phyloP scores from a whole-genome alignment of 768 basidiomycete genomes.

The Lactifluus pinguis region DNA sequence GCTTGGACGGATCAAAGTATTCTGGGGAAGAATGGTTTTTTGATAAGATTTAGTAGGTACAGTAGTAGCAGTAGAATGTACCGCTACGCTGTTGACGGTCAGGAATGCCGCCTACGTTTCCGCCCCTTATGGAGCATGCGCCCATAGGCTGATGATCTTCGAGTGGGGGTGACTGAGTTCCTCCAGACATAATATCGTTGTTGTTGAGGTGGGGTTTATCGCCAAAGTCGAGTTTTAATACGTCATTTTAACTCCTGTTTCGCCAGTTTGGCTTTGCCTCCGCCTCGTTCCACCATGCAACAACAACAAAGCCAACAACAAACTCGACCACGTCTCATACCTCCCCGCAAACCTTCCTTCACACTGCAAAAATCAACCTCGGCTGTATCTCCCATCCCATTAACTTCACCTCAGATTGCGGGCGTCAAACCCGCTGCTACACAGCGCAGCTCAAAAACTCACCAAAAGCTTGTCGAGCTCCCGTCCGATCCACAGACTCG shows the following conservation, averaged over 20 bases:
- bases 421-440: conserved; percentile 22
- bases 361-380: not conserved
- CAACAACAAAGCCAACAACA: conserved; percentile 4
- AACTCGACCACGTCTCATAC: not conserved
- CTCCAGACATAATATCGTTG: conserved; percentile 1
- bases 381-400: not conserved
- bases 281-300: not conserved
- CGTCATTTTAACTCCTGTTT: conserved; percentile 8
- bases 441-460: conserved; percentile 82
- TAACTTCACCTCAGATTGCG: not conserved
- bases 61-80: not conserved
- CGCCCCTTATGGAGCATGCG: conserved; percentile 15
- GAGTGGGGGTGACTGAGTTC: conserved; percentile 17
- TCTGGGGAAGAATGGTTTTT: not conserved
- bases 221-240: not conserved
- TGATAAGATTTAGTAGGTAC: not conserved
- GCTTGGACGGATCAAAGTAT: conserved; percentile 11
- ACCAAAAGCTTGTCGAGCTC: conserved; percentile 82
- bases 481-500: conserved; percentile 87
- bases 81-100: conserved; percentile 18
- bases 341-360: not conserved
- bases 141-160: conserved; percentile 17
- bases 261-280: not conserved
- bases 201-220: not conserved
- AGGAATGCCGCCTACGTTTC: conserved; percentile 13